Percentiles rank a stretch among this genome's conserved stretches.
phyloP scores from a whole-genome alignment of 352 stramenopile genomes.

The Phytophthora hibernalis region DNA sequence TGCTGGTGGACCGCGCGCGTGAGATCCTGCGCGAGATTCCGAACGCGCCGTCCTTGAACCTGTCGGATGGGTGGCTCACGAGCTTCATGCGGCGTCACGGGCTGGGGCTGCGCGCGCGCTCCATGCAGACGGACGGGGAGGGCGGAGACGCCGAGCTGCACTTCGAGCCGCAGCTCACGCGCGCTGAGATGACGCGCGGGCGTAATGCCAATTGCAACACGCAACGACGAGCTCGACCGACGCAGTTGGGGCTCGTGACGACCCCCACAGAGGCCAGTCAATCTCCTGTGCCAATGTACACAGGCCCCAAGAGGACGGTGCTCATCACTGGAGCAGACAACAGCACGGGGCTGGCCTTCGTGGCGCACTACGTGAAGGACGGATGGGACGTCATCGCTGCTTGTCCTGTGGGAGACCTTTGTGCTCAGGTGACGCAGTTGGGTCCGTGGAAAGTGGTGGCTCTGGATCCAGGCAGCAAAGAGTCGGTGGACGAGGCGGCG shows the following conservation, averaged over 20 bases:
- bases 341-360: constrained; percentile 46
- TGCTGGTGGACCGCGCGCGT: constrained; percentile 32
- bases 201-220: constrained; percentile 10
- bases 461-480: constrained; percentile 55
- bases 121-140: constrained; percentile 33
- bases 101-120: constrained; percentile 30
- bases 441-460: constrained; percentile 51
- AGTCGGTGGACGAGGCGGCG: constrained; percentile 53
- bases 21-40: constrained; percentile 32
- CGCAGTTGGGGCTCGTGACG: constrained; percentile 24
- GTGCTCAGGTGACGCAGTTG: constrained; percentile 31
- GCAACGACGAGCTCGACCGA: constrained; percentile 13
- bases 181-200: constrained; percentile 4
- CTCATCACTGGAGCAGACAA: constrained; percentile 54
- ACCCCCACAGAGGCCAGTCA: neutral
- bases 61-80: constrained; percentile 42
- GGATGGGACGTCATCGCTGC: constrained; percentile 54
- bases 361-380: constrained; percentile 43
- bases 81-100: constrained; percentile 42
- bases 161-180: constrained; percentile 2
- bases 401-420: constrained; percentile 25
- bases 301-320: constrained; percentile 44
- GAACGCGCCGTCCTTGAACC: constrained; percentile 28
- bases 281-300: constrained; percentile 20
- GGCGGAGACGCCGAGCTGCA: constrained; percentile 26